phyloP scores from a whole-genome alignment of 495 filamentous ascomycete genomes.

The Neurospora sp. region DNA sequence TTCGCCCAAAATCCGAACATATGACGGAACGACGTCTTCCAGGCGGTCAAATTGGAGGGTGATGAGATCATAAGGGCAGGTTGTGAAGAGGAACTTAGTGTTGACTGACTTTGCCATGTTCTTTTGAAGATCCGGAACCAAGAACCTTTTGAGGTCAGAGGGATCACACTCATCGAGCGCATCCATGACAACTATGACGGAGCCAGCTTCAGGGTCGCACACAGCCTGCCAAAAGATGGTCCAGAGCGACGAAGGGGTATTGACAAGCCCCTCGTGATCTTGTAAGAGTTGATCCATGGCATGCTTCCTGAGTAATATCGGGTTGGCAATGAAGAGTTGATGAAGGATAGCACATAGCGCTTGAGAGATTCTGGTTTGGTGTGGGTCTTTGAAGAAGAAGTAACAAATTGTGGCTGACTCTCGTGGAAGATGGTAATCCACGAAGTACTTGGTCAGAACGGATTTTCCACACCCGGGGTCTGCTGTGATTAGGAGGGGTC shows the following conservation, averaged over 20 bases:
- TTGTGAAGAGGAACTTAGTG: conserved; percentile 41
- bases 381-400: conserved; percentile 52
- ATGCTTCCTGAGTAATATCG: conserved; percentile 19
- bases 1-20: conserved; percentile 32
- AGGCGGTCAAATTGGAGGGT: conserved; percentile 19
- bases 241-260: conserved; percentile 32
- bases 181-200: conserved; percentile 41
- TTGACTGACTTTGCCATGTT: conserved; percentile 1
- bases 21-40: conserved; percentile 13
- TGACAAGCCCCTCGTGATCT: conserved; percentile 13
- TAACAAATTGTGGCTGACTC: conserved; percentile 28
- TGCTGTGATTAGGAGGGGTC: conserved; percentile 40
- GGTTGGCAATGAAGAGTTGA: conserved; percentile 33
- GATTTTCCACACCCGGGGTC: conserved; percentile 49
- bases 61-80: conserved; percentile 37
- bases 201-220: conserved; percentile 26
- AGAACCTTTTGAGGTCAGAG: neutral
- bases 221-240: conserved; percentile 24
- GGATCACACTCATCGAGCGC: conserved; percentile 33
- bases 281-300: conserved; percentile 18
- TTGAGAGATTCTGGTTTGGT: conserved; percentile 29
- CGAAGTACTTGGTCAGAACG: conserved; percentile 35
- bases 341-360: conserved; percentile 39
- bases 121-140: conserved; percentile 5
- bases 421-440: conserved; percentile 25